Base-by-base conservation (phyloP, 768 basidiomycete species). In the Candolleomyces aberdarensis region DNA sequence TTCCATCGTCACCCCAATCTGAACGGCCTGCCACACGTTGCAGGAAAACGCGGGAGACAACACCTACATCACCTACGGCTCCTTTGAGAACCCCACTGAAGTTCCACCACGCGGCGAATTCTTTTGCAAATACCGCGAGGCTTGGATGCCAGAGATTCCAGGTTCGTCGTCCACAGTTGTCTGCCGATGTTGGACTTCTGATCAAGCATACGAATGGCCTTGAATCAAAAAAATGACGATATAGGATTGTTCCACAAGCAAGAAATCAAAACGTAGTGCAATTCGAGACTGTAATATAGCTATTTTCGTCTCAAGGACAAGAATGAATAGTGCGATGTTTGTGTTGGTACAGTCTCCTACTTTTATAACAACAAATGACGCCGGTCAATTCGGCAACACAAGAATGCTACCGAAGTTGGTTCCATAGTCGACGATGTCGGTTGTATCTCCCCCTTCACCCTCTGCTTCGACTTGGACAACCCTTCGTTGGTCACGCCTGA, bases 401-500 rank as follows among this genome's bases (percentile, higher is more conserved):
- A 79, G 69, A 56, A 77, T 71, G 9, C 71, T 74, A 29, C 69
- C 71, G 36, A 62, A 49, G 43, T 56, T 50, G 46, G 57, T 46
- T 17, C 44, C 62, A 22, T 59, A 62, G 22, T 69, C 65, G 57
- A 60, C 59, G 40, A 57, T 52, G 10, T 59, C 60, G 40, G 64
- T 52, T 14, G 67, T 67, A 47, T 55, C 69, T 52, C 46, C 64
- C 54, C 54, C 66, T 14, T 41, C 60, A 51, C 55, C 59, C 15
- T 60, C 62, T 22, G 31, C 57, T 43, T 56, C 46, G 44, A 43
- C 47, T 43, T 57, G 54, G n/a, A 51, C 40, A 50, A 47, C 60
- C 19, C 51, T 49, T 29, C 57, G 62, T 9, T 58, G 61, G 63
- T 83, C 81, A 54, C 76, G 69, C 59, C 82, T 71, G 13, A 84